phyloP scores from a whole-genome alignment of 495 filamentous ascomycete genomes.

The Penicillium herquei region DNA sequence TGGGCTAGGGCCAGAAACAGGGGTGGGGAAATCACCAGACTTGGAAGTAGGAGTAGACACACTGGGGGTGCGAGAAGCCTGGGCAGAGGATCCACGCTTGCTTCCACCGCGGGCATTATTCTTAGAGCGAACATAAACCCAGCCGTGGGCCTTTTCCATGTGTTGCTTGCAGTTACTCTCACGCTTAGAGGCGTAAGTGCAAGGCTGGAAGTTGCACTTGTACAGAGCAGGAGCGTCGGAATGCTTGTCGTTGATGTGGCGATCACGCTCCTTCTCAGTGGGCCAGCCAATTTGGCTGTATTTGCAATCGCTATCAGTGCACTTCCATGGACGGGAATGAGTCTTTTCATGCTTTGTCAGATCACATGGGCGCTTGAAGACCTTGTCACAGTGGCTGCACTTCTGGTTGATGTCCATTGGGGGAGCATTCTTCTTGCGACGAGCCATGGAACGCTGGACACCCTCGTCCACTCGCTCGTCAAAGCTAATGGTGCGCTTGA shows the following conservation, averaged over 20 bases:
- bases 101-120: slow-evolving; percentile 69
- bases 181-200: slow-evolving; percentile 90
- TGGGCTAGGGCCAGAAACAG: slow-evolving; percentile 24
- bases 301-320: slow-evolving; percentile 74
- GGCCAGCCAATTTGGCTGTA: slow-evolving; percentile 88
- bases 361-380: slow-evolving; percentile 90
- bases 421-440: slow-evolving; percentile 73
- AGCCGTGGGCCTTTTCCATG: slow-evolving; percentile 97
- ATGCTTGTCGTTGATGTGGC: slow-evolving; percentile 95
- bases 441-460: slow-evolving; percentile 82
- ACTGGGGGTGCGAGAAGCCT: slow-evolving; percentile 39
- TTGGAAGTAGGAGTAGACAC: slow-evolving; percentile 53
- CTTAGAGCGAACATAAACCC: slow-evolving; percentile 87
- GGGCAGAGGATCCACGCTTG: slow-evolving; percentile 33
- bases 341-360: slow-evolving; percentile 97
- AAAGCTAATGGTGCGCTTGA: slow-evolving; percentile 64
- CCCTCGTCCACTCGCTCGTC: slow-evolving; percentile 61
- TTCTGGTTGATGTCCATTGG: slow-evolving; percentile 74
- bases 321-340: slow-evolving; percentile 94
- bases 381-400: slow-evolving; percentile 78
- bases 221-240: slow-evolving; percentile 71
- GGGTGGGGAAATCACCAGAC: slow-evolving; percentile 36
- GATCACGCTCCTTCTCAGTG: slow-evolving; percentile 94
- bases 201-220: slow-evolving; percentile 79
- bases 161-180: slow-evolving; percentile 99